Base-by-base conservation (phyloP, 345 rosid genomes). In the Gossypium longicalyx region DNA sequence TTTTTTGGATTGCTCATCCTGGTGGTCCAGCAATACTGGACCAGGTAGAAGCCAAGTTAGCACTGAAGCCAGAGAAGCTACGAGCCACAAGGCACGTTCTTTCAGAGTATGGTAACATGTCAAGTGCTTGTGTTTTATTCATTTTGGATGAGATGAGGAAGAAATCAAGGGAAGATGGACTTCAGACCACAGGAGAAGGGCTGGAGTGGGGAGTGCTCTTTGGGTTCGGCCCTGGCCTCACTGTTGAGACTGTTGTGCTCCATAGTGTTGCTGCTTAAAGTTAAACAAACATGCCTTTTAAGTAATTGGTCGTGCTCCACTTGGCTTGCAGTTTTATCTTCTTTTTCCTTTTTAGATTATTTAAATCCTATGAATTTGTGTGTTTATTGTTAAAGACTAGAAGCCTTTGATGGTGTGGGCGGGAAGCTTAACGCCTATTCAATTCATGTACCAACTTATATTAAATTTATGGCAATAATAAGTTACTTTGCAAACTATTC, bases 1-100 rank as follows among this genome's bases (percentile, higher is more conserved):
- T 83, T 25, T 83, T 86, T 59, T 84, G 80, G 84, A 79, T 82
- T 2, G 84, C 81, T 4, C 87, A 86, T 38, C 87, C 87, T 0
- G 89, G 89, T 44, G 89, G 87, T 0, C 85, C 85, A 0, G 84
- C 85, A 13, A 82, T 86, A 58, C 60, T 86, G 0, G 86, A 86
- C 76, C 79, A 51, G 0, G 79, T 86, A 20, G 87, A 86, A 75
- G 54, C 20, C 64, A 78, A 75, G 67, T 23, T 86, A 49, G 81
- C 72, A 15, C 82, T 86, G 8, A 74, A 78, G 77, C 78, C 76
- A 2, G 81, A 80, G 51, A 86, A 86, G 66, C 60, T 86, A 3
- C 45, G 72, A 9, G 63, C 71, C 51, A 82, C 83, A 0, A 71
- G 87, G 29, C 78, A 84, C 0, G 77, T 84, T 22, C 84, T 86